phyloP scores from a whole-genome alignment of 2,329 filamentous ascomycete genomes.

The Exserohilum turcica region DNA sequence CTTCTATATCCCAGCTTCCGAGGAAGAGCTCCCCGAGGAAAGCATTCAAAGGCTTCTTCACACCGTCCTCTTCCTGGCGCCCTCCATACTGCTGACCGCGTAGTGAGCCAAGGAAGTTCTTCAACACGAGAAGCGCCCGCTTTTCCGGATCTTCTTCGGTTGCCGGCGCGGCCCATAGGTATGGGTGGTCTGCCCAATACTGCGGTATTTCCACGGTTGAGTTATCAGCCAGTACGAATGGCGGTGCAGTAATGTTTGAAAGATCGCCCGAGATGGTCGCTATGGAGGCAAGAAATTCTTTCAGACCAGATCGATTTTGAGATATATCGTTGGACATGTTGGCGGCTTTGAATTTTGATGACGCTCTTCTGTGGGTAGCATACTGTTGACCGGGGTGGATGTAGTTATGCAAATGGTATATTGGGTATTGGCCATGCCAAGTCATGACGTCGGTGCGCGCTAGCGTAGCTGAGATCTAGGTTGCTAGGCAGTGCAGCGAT shows the following conservation, averaged over 20 bases:
- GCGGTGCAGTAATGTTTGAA: slow-evolving; percentile 54
- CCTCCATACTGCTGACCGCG: slow-evolving; percentile 57
- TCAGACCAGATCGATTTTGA: slow-evolving; percentile 39
- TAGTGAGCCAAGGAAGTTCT: slow-evolving; percentile 56
- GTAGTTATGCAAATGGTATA: slow-evolving; percentile 5
- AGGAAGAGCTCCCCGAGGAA: slow-evolving; percentile 57
- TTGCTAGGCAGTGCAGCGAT: slow-evolving; percentile 5
- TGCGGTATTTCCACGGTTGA: slow-evolving; percentile 54
- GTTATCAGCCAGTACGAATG: slow-evolving; percentile 53
- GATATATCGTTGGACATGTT: slow-evolving; percentile 28
- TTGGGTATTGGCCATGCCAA: slow-evolving; percentile 4
- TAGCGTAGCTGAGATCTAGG: background rate
- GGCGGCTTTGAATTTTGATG: background rate
- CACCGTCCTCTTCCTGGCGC: slow-evolving; percentile 48
- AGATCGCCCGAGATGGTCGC: slow-evolving; percentile 55
- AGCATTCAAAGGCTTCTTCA: slow-evolving; percentile 59
- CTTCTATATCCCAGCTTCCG: slow-evolving; percentile 39
- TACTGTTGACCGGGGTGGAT: background rate
- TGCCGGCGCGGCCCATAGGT: slow-evolving; percentile 54
- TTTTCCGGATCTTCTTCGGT: slow-evolving; percentile 47
- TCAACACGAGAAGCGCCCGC: slow-evolving; percentile 54
- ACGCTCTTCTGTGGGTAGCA: background rate
- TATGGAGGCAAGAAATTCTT: slow-evolving; percentile 47
- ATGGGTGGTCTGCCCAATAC: slow-evolving; percentile 54
- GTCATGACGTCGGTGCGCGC: slow-evolving; percentile 14